Evolutionary conservation across 139 green algal species (phyloP).

Genomic region (Chlamydomonas asymmetrica): DNA sequence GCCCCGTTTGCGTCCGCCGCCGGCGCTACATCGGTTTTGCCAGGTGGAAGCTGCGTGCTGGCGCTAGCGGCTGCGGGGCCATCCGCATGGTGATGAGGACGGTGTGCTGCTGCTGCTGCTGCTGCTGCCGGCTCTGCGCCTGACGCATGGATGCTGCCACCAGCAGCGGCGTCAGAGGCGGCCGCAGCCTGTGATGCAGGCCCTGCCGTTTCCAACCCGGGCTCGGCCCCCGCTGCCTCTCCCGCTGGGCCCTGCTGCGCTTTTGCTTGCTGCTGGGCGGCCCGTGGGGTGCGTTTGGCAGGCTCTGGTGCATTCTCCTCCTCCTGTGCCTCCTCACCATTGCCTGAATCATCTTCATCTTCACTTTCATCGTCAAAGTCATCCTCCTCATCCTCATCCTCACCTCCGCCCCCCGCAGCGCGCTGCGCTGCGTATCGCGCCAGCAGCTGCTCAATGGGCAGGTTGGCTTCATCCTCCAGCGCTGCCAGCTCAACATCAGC

Average conservation of each 20-base stretch:
- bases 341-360: too few species aligned
- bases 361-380: constrained; percentile 12
- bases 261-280: not conserved
- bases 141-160: too few species aligned
- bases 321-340: too few species aligned
- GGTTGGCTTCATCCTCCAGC: constrained; percentile 77
- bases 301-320: too few species aligned
- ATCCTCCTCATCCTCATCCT: constrained; percentile 17
- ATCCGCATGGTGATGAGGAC: too few species aligned
- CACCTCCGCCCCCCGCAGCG: constrained; percentile 1
- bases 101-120: not conserved
- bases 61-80: not conserved
- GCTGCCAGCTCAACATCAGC: constrained; percentile 64
- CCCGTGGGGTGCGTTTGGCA: not conserved
- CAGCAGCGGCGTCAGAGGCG: too few species aligned
- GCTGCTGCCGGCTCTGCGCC: too few species aligned
- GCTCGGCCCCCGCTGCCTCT: not conserved
- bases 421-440: constrained; percentile 43
- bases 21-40: not conserved
- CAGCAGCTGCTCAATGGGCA: constrained; percentile 89
- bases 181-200: too few species aligned
- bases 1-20: constrained; percentile 35
- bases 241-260: not conserved
- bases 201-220: too few species aligned
- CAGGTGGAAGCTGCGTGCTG: not conserved